Percentiles rank a stretch among this genome's conserved stretches.
Evolutionary conservation across 768 basidiomycete species (phyloP).

Genomic region (Cyclocybe aegerita): DNA sequence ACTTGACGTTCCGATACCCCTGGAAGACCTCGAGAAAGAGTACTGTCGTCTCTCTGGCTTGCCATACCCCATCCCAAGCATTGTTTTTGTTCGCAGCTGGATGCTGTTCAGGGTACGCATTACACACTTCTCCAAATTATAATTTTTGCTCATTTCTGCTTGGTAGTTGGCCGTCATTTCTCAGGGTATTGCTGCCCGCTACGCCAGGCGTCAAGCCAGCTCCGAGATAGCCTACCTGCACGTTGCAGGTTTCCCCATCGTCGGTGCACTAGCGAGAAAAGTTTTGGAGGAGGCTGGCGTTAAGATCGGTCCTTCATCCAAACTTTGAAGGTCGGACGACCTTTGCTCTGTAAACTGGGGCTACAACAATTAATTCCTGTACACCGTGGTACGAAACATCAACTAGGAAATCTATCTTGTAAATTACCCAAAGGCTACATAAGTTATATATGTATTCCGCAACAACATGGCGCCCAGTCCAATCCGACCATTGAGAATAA

Average conservation of each 20-base stretch:
- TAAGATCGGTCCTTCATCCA: slow-evolving; percentile 25
- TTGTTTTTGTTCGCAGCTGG: slow-evolving; percentile 84
- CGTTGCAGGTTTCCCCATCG: slow-evolving; percentile 48
- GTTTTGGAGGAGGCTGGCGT: slow-evolving; percentile 58
- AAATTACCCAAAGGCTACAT: no score
- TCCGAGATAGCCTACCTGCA: slow-evolving; percentile 69
- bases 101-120: slow-evolving; percentile 73
- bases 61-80: slow-evolving; percentile 73
- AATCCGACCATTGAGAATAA: neutral
- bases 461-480: neutral
- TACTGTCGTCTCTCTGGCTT: slow-evolving; percentile 68
- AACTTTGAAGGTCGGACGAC: slow-evolving; percentile 22
- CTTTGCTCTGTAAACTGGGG: neutral
- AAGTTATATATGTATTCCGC: neutral
- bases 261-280: slow-evolving; percentile 62
- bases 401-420: no score
- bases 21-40: slow-evolving; percentile 78
- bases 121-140: neutral
- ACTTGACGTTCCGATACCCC: slow-evolving; percentile 55
- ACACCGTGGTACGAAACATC: no score
- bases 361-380: neutral
- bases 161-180: slow-evolving; percentile 68
- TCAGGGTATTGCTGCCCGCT: slow-evolving; percentile 89
- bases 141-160: neutral
- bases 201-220: slow-evolving; percentile 84